phyloP scores from a whole-genome alignment of 176 grass and related monocot species.

The Leersia perrieri region DNA sequence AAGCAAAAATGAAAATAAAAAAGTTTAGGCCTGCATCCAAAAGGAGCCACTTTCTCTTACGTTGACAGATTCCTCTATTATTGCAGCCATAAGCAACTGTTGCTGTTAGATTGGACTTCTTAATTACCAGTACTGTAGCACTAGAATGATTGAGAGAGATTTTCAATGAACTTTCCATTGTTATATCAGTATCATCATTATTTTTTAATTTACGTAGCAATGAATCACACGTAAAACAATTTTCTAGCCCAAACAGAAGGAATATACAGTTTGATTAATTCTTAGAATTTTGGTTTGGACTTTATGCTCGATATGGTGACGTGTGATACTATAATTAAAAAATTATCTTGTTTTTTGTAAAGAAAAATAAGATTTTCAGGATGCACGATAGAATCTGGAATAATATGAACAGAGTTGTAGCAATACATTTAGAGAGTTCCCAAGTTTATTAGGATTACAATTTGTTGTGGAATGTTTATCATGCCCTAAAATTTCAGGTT shows the following conservation, averaged over 20 bases:
- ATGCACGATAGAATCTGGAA: background rate
- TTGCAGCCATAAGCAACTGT: background rate
- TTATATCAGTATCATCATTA: background rate
- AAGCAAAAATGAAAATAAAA: background rate
- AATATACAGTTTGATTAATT: background rate
- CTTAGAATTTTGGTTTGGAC: background rate
- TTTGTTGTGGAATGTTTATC: background rate
- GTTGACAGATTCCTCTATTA: background rate
- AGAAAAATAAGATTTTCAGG: background rate
- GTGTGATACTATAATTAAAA: background rate
- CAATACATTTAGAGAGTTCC: background rate
- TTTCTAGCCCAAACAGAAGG: background rate
- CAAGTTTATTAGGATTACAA: background rate
- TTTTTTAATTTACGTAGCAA: background rate
- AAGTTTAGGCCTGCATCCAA: background rate
- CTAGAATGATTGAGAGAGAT: background rate
- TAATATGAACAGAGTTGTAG: background rate
- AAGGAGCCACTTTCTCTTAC: background rate
- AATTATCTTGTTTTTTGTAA: background rate
- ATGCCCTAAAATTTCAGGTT: background rate
- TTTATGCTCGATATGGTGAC: background rate
- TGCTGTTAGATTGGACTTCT: background rate
- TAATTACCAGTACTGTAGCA: background rate
- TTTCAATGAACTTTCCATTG: background rate
- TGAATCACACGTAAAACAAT: too few species aligned